phyloP scores from a whole-genome alignment of 2,329 filamentous ascomycete genomes.

The Fusarium solani-melongenae region DNA sequence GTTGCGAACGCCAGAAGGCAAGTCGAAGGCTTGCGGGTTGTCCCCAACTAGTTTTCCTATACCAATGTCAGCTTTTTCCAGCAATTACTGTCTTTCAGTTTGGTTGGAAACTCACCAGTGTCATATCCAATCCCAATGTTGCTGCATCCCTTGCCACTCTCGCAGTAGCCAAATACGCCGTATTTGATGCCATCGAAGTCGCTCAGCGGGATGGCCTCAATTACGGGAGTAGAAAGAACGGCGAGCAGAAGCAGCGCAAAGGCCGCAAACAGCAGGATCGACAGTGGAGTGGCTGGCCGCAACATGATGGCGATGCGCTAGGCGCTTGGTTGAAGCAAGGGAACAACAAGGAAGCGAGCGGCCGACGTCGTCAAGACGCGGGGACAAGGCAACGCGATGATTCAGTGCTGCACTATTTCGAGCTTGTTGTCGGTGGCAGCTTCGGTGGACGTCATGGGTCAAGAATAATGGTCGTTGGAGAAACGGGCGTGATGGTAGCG shows the following conservation, averaged over 20 bases:
- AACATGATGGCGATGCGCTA: slow-evolving; percentile 71
- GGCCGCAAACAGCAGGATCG: slow-evolving; percentile 84
- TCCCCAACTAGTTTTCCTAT: slow-evolving; percentile 42
- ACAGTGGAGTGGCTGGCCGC: slow-evolving; percentile 91
- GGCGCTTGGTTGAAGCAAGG: slow-evolving; percentile 19
- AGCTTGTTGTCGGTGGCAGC: slow-evolving; percentile 7
- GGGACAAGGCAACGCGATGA: slow-evolving; percentile 9
- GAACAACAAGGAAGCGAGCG: slow-evolving; percentile 19
- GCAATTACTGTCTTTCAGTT: background rate
- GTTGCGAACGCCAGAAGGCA: slow-evolving; percentile 63
- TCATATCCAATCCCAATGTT: slow-evolving; percentile 86
- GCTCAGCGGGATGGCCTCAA: slow-evolving; percentile 85
- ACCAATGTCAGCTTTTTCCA: slow-evolving; percentile 22
- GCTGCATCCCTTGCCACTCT: slow-evolving; percentile 70
- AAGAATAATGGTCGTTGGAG: slow-evolving; percentile 4
- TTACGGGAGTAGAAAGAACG: slow-evolving; percentile 90
- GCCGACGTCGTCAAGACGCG: slow-evolving; percentile 40
- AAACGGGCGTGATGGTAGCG: background rate
- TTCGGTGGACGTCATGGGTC: slow-evolving; percentile 23
- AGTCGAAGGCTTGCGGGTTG: slow-evolving; percentile 62
- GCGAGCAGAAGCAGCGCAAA: slow-evolving; percentile 88
- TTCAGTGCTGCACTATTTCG: slow-evolving; percentile 6
- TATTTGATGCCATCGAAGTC: slow-evolving; percentile 81
- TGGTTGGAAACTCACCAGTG: slow-evolving; percentile 69
- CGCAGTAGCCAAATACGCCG: slow-evolving; percentile 93